These are phyloP conservation scores for Debaryomyces coudertii DNA, from an alignment of 1,139 yeast species.

Conservation along the genomic window DNA sequence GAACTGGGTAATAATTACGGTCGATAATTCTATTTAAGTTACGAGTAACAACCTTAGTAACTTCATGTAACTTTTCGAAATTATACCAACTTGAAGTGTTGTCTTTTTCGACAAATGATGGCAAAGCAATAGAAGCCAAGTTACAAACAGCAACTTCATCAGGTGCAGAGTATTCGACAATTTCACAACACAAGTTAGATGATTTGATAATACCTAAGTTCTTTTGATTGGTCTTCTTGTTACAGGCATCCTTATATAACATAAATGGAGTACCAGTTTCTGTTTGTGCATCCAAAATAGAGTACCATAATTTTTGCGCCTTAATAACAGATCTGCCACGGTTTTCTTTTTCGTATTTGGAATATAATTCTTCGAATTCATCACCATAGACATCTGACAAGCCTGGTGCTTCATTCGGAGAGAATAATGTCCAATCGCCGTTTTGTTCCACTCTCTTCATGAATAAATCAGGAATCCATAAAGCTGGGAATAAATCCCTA, in stretches of 20 bases:
- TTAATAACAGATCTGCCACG: slow-evolving; percentile 39
- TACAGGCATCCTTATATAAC: slow-evolving; percentile 61
- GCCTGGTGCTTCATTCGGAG: slow-evolving; percentile 58
- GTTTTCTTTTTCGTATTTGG: slow-evolving; percentile 48
- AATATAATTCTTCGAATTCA: slow-evolving; percentile 49
- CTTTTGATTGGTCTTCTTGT: slow-evolving; percentile 55
- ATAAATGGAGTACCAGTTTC: slow-evolving; percentile 65
- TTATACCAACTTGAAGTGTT: slow-evolving; percentile 47
- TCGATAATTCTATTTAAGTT: slow-evolving; percentile 61
- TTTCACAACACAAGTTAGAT: slow-evolving; percentile 61
- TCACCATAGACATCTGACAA: slow-evolving; percentile 53
- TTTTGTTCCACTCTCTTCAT: slow-evolving; percentile 56
- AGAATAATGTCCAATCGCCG: slow-evolving; percentile 56
- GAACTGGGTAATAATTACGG: slow-evolving; percentile 59
- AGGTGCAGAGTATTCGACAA: slow-evolving; percentile 56
- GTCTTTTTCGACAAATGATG: slow-evolving; percentile 61
- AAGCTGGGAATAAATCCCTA: slow-evolving; percentile 58
- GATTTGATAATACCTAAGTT: slow-evolving; percentile 60
- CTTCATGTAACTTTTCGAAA: slow-evolving; percentile 57
- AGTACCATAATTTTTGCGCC: slow-evolving; percentile 59
- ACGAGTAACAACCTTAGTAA: slow-evolving; percentile 55
- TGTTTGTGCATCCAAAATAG: slow-evolving; percentile 57
- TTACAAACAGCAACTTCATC: slow-evolving; percentile 63
- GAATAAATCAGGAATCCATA: slow-evolving; percentile 64
- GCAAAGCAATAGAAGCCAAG: slow-evolving; percentile 59